These are phyloP conservation scores for Alternaria viburni DNA, from an alignment of 2,329 filamentous ascomycete species.

Conservation along the genomic window DNA sequence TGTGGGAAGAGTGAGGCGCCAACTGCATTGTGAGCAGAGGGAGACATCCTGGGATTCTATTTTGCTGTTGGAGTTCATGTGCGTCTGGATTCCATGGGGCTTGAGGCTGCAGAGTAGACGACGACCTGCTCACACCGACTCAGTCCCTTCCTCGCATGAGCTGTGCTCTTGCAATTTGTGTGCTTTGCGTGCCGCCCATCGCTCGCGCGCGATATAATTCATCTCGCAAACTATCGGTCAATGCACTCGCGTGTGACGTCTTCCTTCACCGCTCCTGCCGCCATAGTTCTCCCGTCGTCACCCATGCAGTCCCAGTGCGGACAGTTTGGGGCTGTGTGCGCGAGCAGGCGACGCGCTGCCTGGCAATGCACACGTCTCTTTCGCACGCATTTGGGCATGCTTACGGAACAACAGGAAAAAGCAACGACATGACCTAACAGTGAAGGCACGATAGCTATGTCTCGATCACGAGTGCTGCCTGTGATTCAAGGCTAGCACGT, in stretches of 20 bases:
- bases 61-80: neutral
- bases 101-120: neutral
- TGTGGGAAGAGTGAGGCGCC: neutral
- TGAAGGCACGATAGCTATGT: neutral
- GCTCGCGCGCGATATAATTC: neutral
- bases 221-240: neutral
- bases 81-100: neutral
- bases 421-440: constrained; percentile 1
- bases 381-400: neutral
- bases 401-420: neutral
- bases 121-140: neutral
- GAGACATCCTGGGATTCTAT: neutral
- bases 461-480: constrained; percentile 6
- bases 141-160: neutral
- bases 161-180: neutral
- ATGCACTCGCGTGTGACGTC: neutral
- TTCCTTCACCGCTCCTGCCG: constrained; percentile 2
- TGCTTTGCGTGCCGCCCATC: neutral
- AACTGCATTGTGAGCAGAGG: neutral
- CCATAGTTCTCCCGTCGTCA: neutral
- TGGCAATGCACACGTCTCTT: neutral
- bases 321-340: constrained; percentile 12
- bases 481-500: constrained; percentile 3
- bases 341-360: neutral
- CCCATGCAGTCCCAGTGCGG: neutral